A percentile compares a stretch with the other conserved stretches of the same genome.
These are phyloP conservation scores for Taiozyma sp. DNA, from an alignment of 1,139 yeast species.

Conservation along the genomic window DNA sequence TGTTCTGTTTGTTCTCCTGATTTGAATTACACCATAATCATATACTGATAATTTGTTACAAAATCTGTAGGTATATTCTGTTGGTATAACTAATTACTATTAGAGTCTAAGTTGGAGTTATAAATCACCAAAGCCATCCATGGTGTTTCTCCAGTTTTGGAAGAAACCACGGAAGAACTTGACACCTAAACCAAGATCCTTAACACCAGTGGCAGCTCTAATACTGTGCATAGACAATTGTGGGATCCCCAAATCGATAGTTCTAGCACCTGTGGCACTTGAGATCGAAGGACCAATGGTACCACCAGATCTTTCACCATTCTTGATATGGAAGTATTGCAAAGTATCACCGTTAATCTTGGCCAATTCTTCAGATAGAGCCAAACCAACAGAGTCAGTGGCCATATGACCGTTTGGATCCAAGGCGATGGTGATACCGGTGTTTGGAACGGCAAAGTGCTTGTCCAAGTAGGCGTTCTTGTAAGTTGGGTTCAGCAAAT, in stretches of 20 bases:
- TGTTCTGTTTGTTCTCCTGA: neutral
- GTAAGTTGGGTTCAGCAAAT: conserved; percentile 62
- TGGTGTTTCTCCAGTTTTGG: conserved; percentile 50
- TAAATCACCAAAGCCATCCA: conserved; percentile 39
- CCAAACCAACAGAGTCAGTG: conserved; percentile 68
- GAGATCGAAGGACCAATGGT: conserved; percentile 76
- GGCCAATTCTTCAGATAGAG: conserved; percentile 64
- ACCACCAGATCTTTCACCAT: conserved; percentile 72
- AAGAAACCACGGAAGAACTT: conserved; percentile 63
- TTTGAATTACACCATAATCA: neutral
- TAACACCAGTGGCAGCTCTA: conserved; percentile 68
- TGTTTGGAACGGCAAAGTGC: conserved; percentile 77
- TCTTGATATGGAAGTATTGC: conserved; percentile 69
- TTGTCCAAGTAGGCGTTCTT: conserved; percentile 57
- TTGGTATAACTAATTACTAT: neutral
- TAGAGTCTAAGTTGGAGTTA: conserved; percentile 16
- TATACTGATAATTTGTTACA: neutral
- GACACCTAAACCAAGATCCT: conserved; percentile 64
- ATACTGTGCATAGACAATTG: conserved; percentile 82
- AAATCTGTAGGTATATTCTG: neutral
- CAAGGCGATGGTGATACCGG: conserved; percentile 63
- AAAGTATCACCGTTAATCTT: conserved; percentile 52
- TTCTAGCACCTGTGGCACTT: conserved; percentile 64
- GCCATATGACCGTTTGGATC: conserved; percentile 83
- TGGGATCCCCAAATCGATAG: conserved; percentile 74